Percentiles rank a stretch among this genome's conserved stretches.
Conservation (phyloP, 768 basidiomycete species). For the Albatrellus ellisii region DNA sequence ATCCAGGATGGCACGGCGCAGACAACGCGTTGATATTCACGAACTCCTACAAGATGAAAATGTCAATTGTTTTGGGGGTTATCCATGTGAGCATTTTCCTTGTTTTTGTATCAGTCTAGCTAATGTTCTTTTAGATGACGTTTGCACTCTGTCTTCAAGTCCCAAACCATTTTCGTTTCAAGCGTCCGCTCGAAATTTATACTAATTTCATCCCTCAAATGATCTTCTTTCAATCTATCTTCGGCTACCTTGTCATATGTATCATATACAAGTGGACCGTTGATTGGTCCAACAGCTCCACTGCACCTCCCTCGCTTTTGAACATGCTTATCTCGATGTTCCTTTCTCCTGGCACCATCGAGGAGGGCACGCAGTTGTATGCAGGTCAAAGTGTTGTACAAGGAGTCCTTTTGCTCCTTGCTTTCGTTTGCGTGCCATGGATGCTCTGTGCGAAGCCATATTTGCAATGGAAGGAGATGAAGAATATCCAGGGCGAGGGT, state of each 20-base stretch:
- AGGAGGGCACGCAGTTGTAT: slow-evolving; percentile 60
- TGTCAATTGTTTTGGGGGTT: slow-evolving; percentile 93
- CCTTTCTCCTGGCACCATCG: slow-evolving; percentile 74
- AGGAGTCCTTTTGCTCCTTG: slow-evolving; percentile 60
- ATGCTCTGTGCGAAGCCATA: slow-evolving; percentile 90
- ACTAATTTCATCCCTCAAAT: slow-evolving; percentile 96
- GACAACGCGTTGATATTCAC: slow-evolving; percentile 88
- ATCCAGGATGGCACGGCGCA: slow-evolving; percentile 90
- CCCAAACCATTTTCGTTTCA: slow-evolving; percentile 92
- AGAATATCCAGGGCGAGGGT: slow-evolving; percentile 70
- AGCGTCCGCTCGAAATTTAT: slow-evolving; percentile 74
- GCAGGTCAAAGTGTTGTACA: slow-evolving; percentile 82
- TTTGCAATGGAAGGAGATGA: slow-evolving; percentile 79
- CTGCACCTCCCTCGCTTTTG: slow-evolving; percentile 75
- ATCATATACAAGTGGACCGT: slow-evolving; percentile 97
- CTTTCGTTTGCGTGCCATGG: slow-evolving; percentile 88
- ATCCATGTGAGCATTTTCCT: slow-evolving; percentile 59
- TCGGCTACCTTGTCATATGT: slow-evolving; percentile 88
- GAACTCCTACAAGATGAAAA: slow-evolving; percentile 99
- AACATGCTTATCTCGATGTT: slow-evolving; percentile 98
- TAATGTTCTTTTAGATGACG: slow-evolving; percentile 62
- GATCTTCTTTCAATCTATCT: slow-evolving; percentile 95
- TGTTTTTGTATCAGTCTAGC: slow-evolving; percentile 3
- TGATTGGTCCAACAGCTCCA: slow-evolving; percentile 68
- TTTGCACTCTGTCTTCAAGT: slow-evolving; percentile 95